Evolutionary conservation across 371 early-diverging fungal species (phyloP), one percentile per base, ranked within the genome.

Genomic region (Actinomucor elegans): DNA sequence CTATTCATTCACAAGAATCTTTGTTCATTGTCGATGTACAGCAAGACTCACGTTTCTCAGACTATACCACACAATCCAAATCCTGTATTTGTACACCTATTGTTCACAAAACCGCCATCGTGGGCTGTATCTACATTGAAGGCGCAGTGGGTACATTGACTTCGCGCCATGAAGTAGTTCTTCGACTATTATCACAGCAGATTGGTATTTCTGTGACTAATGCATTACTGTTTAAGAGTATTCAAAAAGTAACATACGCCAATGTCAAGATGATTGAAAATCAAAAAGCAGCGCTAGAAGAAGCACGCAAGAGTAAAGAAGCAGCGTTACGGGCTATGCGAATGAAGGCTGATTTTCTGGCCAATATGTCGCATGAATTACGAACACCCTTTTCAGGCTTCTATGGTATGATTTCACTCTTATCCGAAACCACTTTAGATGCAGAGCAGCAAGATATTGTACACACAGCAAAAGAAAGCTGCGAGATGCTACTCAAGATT

Each of bases 321-420:
- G 77, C 77, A n/a, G 77, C 77, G 8, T 27, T 73, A 15, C 64
- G 64, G 24, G 77, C 77, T 11, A 77, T 77, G 71, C 70, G 69
- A 50, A 54, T 77, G 23, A 77, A 77, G 52, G 71, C 76, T 8
- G 73, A 75, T 51, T 83, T 83, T 44, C 57, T 83, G 61, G 84
- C 84, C 46, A 83, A 81, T 44, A 83, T 83, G 79, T 83, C 84
- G 4, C 84, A 84, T 48, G 84, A 84, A 46, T 52, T 78, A 27
- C 73, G 75, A 7, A 78, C 78, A 10, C 84, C 84, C 2, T 84
- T 84, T 47, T 79, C 80, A 44, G 84, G 84, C 33, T 84, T 84
- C 48, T 81, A 81, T 43, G 84, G 81, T 33, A 84, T 84, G 84
- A 66, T 84, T 35, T 77, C 80, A 0, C 55, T 84, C 2, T 47